Evolutionary conservation across 164 flowering plant genomes (phyloP).

Genomic region (Chloranthus sessilifolius): DNA sequence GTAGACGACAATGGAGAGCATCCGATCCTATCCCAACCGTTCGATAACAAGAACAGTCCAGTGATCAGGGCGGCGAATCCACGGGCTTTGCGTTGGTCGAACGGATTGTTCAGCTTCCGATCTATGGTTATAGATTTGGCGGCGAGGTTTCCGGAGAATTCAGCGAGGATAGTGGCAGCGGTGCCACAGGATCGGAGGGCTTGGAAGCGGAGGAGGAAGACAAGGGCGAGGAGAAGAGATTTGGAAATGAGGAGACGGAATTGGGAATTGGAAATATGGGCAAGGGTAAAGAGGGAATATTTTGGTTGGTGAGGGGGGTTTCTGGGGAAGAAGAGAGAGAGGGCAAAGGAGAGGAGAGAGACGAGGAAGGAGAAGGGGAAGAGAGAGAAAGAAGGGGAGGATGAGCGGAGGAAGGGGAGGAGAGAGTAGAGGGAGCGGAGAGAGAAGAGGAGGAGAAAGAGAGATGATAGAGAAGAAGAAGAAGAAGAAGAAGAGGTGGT

Average conservation of each 20-base stretch:
- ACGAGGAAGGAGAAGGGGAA: constrained; percentile 43
- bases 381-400: constrained; percentile 39
- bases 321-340: constrained; percentile 27
- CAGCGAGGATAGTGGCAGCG: constrained; percentile 81
- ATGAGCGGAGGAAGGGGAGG: constrained; percentile 44
- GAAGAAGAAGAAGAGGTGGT: constrained; percentile 12
- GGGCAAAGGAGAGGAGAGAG: constrained; percentile 26
- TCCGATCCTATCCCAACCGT: constrained; percentile 76
- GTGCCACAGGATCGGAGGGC: constrained; percentile 80
- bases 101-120: constrained; percentile 10
- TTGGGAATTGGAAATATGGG: constrained; percentile 37
- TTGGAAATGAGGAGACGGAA: constrained; percentile 36
- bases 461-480: constrained; percentile 33
- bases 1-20: constrained; percentile 64
- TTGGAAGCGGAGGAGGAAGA: constrained; percentile 81
- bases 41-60: constrained; percentile 59
- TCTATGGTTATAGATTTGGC: constrained; percentile 40
- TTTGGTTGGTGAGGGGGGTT: too few relatives aligned
- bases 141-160: constrained; percentile 61
- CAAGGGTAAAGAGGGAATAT: constrained; percentile 8
- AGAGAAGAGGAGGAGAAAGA: constrained; percentile 58
- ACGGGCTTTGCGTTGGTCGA: constrained; percentile 29
- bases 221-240: constrained; percentile 53
- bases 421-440: constrained; percentile 40
- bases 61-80: constrained; percentile 45